Evolutionary conservation across 108 stramenopile genomes (phyloP).

Genomic region (Discostella pseudostelligera): DNA sequence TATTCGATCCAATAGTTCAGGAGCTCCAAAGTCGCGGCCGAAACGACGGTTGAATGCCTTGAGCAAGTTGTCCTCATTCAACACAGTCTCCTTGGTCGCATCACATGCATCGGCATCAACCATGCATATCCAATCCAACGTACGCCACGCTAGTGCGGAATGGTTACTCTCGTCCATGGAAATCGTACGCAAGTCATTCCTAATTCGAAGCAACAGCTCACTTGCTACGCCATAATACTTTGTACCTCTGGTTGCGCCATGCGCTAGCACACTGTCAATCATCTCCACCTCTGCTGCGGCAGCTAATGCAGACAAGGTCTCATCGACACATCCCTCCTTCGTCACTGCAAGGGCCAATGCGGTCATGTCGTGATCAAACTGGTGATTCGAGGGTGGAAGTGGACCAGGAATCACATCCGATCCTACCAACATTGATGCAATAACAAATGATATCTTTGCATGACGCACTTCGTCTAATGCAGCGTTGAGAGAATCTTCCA

Average conservation of each 20-base stretch:
- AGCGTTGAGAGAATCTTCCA: constrained; percentile 41
- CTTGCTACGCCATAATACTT: constrained; percentile 9
- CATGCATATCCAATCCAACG: constrained; percentile 42
- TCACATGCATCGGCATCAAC: constrained; percentile 38
- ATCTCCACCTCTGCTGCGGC: constrained; percentile 27
- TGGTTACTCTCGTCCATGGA: constrained; percentile 47
- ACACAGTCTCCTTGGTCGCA: constrained; percentile 20
- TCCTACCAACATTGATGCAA: constrained; percentile 35
- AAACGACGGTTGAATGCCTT: constrained; percentile 18
- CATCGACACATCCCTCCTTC: constrained; percentile 48
- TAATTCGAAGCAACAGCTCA: constrained; percentile 5
- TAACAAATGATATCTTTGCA: constrained; percentile 41
- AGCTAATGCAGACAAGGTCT: constrained; percentile 43
- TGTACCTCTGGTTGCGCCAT: not conserved
- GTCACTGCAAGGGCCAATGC: constrained; percentile 36
- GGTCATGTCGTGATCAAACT: constrained; percentile 30
- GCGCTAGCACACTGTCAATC: constrained; percentile 1
- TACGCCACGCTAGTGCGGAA: constrained; percentile 49
- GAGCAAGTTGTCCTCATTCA: constrained; percentile 17
- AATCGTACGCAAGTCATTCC: constrained; percentile 26
- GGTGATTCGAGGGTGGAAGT: constrained; percentile 30
- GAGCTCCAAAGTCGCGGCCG: not conserved
- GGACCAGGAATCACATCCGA: constrained; percentile 30
- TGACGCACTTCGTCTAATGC: constrained; percentile 50
- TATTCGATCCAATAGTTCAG: constrained; percentile 5